Conservation (phyloP, 2,329 filamentous ascomycete genomes). For the Tolypocladium tundrense region DNA sequence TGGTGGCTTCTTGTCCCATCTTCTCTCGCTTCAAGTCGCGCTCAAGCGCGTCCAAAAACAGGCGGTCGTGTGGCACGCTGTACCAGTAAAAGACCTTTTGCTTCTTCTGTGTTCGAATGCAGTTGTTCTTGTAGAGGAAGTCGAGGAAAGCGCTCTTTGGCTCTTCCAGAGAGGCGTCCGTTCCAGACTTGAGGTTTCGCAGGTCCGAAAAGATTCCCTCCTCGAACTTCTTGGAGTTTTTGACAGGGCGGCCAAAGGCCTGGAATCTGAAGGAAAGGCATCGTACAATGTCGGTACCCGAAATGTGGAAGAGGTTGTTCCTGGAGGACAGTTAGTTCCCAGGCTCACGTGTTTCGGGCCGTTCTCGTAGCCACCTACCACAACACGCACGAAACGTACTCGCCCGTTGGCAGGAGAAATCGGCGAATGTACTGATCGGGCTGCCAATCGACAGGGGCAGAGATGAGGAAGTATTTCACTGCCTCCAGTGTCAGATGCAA, state of each 20-base stretch:
- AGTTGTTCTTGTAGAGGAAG: conserved; percentile 99
- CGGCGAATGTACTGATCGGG: conserved; percentile 93
- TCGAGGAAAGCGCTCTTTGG: conserved; percentile 97
- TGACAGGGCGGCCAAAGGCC: conserved; percentile 94
- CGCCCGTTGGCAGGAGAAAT: conserved; percentile 90
- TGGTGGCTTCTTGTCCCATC: conserved; percentile 97
- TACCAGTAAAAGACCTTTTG: conserved; percentile 99
- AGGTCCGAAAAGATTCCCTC: conserved; percentile 98
- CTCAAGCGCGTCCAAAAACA: conserved; percentile 95
- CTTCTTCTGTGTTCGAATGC: conserved; percentile 99
- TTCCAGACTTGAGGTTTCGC: conserved; percentile 95
- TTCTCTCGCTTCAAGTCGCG: conserved; percentile 97
- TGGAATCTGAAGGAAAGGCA: conserved; percentile 97
- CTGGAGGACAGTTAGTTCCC: conserved; percentile 4
- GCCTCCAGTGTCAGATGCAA: conserved; percentile 4
- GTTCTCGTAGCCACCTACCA: conserved; percentile 40
- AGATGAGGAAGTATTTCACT: conserved; percentile 99
- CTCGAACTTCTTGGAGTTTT: conserved; percentile 99
- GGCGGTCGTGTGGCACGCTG: conserved; percentile 92
- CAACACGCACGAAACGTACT: conserved; percentile 97
- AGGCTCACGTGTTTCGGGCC: not conserved
- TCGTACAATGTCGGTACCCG: conserved; percentile 95
- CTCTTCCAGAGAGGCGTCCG: conserved; percentile 95
- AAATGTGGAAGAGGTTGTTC: conserved; percentile 98
- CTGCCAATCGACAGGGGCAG: conserved; percentile 95